Evolutionary conservation across 345 rosid species (phyloP).

Genomic region (Isatis tinctoria): DNA sequence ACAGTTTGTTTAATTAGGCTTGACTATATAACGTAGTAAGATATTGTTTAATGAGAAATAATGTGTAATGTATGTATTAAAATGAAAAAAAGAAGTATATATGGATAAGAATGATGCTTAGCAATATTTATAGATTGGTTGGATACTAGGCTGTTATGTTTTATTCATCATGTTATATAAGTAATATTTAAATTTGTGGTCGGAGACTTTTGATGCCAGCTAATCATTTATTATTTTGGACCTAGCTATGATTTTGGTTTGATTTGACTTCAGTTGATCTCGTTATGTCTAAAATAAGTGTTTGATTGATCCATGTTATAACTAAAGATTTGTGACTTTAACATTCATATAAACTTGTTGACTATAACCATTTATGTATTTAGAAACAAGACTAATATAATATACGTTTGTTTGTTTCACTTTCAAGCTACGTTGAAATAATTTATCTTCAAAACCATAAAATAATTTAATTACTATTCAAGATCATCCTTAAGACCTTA

Average conservation of each 20-base stretch:
- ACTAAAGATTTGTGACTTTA: background rate
- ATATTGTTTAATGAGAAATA: background rate
- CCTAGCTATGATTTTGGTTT: slow-evolving; percentile 9
- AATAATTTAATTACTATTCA: too few species aligned
- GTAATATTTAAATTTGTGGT: background rate
- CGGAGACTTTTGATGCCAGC: slow-evolving; percentile 6
- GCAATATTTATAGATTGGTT: background rate
- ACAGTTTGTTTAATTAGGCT: background rate
- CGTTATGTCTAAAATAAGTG: background rate
- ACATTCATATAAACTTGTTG: background rate
- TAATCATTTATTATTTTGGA: slow-evolving; percentile 7
- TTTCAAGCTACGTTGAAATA: too few species aligned
- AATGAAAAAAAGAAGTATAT: background rate
- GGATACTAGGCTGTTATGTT: background rate
- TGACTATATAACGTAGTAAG: background rate
- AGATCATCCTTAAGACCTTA: background rate
- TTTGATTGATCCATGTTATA: background rate
- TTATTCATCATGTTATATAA: background rate
- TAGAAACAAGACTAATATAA: background rate
- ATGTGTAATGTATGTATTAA: background rate
- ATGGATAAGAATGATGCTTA: background rate
- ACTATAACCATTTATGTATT: background rate
- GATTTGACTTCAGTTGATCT: background rate
- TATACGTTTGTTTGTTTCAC: too few species aligned
- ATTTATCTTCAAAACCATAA: too few species aligned